These are phyloP conservation scores for Neoconidiobolus thromboides DNA, from an alignment of 371 early-diverging fungal species.

Conservation along the genomic window DNA sequence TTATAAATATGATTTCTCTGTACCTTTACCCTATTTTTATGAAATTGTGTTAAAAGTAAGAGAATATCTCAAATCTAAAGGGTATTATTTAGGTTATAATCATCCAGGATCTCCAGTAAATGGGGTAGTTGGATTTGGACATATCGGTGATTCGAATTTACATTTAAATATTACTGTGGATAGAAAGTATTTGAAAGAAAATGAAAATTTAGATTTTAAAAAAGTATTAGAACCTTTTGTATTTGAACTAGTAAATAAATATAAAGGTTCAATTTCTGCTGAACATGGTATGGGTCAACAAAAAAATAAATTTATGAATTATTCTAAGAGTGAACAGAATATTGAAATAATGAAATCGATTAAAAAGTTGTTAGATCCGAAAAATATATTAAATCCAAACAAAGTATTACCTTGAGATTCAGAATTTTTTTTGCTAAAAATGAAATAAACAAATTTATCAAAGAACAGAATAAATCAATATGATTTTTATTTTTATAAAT, in stretches of 20 bases:
- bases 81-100: constrained; percentile 12
- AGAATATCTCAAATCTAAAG: constrained; percentile 29
- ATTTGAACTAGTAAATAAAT: constrained; percentile 50
- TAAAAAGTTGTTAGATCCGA: constrained; percentile 57
- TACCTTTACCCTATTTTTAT: constrained; percentile 75
- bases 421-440: no score
- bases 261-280: constrained; percentile 61
- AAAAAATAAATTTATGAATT: constrained; percentile 40
- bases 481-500: no score
- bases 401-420: constrained; percentile 17
- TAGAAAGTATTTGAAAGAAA: constrained; percentile 14
- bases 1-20: constrained; percentile 82
- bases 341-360: constrained; percentile 45
- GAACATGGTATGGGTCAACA: constrained; percentile 58
- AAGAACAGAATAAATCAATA: no score
- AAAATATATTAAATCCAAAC: constrained; percentile 73
- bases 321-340: constrained; percentile 39
- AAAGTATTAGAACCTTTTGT: constrained; percentile 77
- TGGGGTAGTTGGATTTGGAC: constrained; percentile 54
- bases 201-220: constrained; percentile 8
- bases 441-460: no score
- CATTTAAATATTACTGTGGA: constrained; percentile 72
- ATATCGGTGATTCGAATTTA: constrained; percentile 80
- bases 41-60: constrained; percentile 61
- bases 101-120: constrained; percentile 19